A percentile compares a stretch with the other conserved stretches of the same genome.
Evolutionary conservation across 345 rosid species (phyloP).

Genomic region (Eucalyptus pauciflora): DNA sequence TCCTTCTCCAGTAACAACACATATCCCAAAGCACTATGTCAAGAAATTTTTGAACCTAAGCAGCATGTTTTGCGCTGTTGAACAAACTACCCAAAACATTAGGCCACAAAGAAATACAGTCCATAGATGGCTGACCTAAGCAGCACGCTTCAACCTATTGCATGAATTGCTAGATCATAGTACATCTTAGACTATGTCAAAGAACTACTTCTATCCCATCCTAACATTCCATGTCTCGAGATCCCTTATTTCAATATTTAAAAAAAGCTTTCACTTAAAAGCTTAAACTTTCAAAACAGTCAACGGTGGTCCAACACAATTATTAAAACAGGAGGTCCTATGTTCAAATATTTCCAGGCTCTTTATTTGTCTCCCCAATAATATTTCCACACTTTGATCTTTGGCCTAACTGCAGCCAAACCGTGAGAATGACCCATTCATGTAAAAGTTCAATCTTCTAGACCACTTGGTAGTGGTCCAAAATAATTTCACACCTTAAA

Average conservation of each 20-base stretch:
- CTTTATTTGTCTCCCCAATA: neutral
- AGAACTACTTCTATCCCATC: neutral
- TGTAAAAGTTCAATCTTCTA: neutral
- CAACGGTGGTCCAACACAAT: neutral
- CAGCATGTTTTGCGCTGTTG: neutral
- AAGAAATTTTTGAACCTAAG: neutral
- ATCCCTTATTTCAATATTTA: neutral
- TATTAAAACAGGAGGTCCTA: neutral
- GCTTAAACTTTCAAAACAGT: neutral
- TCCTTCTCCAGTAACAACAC: neutral
- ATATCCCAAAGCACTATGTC: neutral
- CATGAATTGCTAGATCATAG: neutral
- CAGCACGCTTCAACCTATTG: neutral
- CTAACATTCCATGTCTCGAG: neutral
- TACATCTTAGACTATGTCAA: neutral
- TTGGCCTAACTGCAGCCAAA: neutral
- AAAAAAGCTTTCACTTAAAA: neutral
- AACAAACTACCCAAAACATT: neutral
- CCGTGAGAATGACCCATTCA: neutral
- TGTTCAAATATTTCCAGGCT: neutral
- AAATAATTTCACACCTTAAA: neutral
- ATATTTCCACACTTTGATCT: neutral
- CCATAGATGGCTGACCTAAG: neutral
- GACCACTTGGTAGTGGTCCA: neutral
- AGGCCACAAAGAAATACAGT: neutral